Evolutionary conservation across 257 asterid genomes (phyloP).

Genomic region (Solanum tacnaense): DNA sequence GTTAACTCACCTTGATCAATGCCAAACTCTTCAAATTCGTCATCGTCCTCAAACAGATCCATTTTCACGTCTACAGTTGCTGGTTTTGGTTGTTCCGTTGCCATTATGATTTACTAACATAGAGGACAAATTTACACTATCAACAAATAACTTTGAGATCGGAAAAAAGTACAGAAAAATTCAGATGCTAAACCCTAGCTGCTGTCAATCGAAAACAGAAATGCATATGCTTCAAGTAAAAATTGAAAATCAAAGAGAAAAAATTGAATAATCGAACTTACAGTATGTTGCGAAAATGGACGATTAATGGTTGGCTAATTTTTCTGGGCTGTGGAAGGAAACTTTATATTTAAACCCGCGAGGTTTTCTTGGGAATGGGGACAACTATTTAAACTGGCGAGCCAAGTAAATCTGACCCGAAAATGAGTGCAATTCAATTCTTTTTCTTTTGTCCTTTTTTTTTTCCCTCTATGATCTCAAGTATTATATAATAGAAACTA

Average conservation of each 20-base stretch:
- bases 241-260: neutral
- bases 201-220: neutral
- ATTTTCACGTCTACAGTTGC: conserved; percentile 55
- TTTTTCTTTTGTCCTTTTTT: no score
- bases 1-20: conserved; percentile 41
- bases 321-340: neutral
- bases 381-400: neutral
- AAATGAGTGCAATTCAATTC: no score
- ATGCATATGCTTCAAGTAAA: neutral
- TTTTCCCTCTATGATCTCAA: no score
- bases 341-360: neutral
- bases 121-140: neutral
- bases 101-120: conserved; percentile 21
- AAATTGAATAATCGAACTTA: neutral
- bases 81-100: conserved; percentile 61
- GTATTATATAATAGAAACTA: no score
- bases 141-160: neutral
- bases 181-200: neutral
- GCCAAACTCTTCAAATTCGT: conserved; percentile 81
- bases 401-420: no score
- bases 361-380: neutral
- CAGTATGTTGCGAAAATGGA: neutral
- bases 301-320: neutral
- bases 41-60: conserved; percentile 79
- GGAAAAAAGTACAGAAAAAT: neutral